Conservation (phyloP, 2,329 filamentous ascomycete species). For the Chaetomium strumarium region DNA sequence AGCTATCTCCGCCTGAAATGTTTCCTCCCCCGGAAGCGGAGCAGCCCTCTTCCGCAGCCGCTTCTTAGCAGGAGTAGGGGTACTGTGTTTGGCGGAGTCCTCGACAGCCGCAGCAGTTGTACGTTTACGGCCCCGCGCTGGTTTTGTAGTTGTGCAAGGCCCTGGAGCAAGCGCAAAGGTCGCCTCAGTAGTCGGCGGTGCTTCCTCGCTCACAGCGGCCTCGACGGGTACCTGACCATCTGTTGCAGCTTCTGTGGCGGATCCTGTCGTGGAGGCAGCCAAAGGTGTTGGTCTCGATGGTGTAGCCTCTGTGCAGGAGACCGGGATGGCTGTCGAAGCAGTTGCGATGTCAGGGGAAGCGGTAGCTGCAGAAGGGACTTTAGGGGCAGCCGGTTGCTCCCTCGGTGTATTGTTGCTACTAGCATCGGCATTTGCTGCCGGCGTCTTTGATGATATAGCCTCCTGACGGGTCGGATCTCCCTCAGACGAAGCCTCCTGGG, state of each 20-base stretch:
- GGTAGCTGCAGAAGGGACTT: background rate
- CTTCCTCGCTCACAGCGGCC: background rate
- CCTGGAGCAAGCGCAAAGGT: conserved; percentile 1
- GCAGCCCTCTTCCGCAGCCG: conserved; percentile 22
- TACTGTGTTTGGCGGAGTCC: conserved; percentile 8
- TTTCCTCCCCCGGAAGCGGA: conserved; percentile 18
- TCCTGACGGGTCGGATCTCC: background rate
- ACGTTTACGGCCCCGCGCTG: conserved; percentile 17
- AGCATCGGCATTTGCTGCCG: background rate
- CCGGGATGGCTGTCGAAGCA: background rate
- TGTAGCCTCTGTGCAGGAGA: background rate
- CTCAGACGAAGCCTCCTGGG: background rate
- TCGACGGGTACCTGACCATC: background rate
- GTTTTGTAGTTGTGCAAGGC: conserved; percentile 1
- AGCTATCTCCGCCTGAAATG: conserved; percentile 7
- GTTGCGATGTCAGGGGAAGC: background rate
- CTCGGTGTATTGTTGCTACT: background rate
- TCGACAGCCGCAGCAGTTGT: conserved; percentile 15
- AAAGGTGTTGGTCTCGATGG: background rate
- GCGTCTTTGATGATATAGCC: background rate
- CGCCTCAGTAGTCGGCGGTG: conserved; percentile 3
- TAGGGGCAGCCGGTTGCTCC: background rate
- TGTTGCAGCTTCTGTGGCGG: background rate
- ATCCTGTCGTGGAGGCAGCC: background rate
- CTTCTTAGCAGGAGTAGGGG: conserved; percentile 20